These are phyloP conservation scores for Aspergillus awamori DNA, from an alignment of 2,329 filamentous ascomycete genomes.

Conservation along the genomic window DNA sequence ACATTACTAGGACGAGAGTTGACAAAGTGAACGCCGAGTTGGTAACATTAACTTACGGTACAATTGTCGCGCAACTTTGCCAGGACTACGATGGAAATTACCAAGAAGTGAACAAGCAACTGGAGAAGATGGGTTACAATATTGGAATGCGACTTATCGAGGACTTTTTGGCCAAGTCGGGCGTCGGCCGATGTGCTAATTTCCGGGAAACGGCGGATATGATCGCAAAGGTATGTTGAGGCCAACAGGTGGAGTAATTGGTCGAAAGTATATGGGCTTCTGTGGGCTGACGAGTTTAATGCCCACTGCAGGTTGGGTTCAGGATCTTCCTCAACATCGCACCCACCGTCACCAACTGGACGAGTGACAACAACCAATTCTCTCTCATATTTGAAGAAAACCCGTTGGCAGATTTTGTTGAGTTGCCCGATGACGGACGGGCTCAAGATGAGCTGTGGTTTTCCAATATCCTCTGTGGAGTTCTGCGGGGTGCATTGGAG, in stretches of 20 bases:
- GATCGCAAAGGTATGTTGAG: constrained; percentile 74
- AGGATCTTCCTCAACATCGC: constrained; percentile 99
- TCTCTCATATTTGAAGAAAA: constrained; percentile 97
- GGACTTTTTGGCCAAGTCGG: constrained; percentile 95
- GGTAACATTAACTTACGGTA: constrained; percentile 95
- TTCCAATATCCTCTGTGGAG: constrained; percentile 93
- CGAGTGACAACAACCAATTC: constrained; percentile 93
- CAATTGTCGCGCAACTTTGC: constrained; percentile 93
- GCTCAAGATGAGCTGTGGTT: constrained; percentile 98
- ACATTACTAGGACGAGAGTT: constrained; percentile 72
- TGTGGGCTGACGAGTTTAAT: constrained; percentile 12
- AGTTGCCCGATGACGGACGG: constrained; percentile 91
- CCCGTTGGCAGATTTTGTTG: constrained; percentile 94
- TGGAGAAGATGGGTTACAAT: constrained; percentile 99
- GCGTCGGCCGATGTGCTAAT: constrained; percentile 83
- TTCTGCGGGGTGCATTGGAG: constrained; percentile 85
- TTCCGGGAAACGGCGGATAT: constrained; percentile 96
- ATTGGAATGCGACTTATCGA: constrained; percentile 95
- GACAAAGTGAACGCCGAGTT: constrained; percentile 98
- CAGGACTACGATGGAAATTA: constrained; percentile 96
- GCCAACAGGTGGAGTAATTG: not conserved
- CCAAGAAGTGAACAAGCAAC: constrained; percentile 91
- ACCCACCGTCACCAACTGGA: constrained; percentile 92
- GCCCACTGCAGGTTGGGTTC: constrained; percentile 75
- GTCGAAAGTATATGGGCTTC: not conserved